A percentile compares a stretch with the other conserved stretches of the same genome.
These are phyloP conservation scores for Casaregolazyma suthepensis DNA, from an alignment of 1,139 yeast species.

Conservation along the genomic window DNA sequence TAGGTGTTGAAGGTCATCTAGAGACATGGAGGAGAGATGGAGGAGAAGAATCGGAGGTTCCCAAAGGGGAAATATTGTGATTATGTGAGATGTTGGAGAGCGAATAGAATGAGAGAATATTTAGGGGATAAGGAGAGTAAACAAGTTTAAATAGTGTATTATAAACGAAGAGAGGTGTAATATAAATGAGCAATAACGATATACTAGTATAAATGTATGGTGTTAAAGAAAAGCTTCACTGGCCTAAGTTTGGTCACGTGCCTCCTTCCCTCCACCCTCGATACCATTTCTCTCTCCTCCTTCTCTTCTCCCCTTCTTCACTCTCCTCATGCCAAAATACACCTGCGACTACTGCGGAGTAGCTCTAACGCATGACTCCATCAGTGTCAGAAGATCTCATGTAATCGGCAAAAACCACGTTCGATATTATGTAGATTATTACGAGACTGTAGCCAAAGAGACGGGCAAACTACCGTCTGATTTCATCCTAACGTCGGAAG, in stretches of 20 bases:
- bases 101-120: background rate
- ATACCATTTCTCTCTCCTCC: background rate
- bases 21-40: background rate
- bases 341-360: constrained; percentile 79
- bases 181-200: too few species aligned
- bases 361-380: constrained; percentile 80
- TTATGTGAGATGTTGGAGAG: background rate
- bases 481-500: constrained; percentile 8
- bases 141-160: background rate
- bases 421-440: constrained; percentile 68
- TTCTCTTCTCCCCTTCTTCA: background rate
- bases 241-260: too few species aligned
- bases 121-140: background rate
- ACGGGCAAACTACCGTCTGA: constrained; percentile 6
- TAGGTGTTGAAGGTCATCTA: background rate
- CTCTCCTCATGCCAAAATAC: constrained; percentile 10
- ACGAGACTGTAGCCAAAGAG: constrained; percentile 37
- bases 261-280: background rate
- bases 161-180: too few species aligned
- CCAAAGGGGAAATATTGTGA: background rate
- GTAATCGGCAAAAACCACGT: constrained; percentile 75
- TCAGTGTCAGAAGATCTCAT: constrained; percentile 82
- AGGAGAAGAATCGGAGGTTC: background rate
- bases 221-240: too few species aligned
- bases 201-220: too few species aligned